Evolutionary conservation across 441 rosid genomes (phyloP), one percentile per base, ranked within the genome.

Genomic region (Raphanus hybrid): DNA sequence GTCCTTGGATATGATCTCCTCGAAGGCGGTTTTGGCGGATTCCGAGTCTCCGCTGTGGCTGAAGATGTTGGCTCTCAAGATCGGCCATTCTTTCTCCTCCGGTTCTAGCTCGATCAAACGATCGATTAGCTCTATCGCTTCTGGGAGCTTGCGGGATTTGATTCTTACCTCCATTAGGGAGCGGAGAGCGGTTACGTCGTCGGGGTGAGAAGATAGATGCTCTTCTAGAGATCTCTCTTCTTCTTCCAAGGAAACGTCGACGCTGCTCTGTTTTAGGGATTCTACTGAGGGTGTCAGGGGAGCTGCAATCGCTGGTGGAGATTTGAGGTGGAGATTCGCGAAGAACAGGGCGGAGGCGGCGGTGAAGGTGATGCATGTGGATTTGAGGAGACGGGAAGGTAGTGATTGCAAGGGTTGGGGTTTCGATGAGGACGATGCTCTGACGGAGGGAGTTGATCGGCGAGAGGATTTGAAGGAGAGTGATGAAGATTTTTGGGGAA

Each of bases 71-170:
- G 85, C 84, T 78, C 86, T 89, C 32, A 91, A 75, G 70, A 89
- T 37, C 3, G 82, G 87, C 93, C 91, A 89, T 55, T 91, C 96
- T 2, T 69, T 78, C 69, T 91, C 96, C 4, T 89, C 58, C 7
- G 58, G 58, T 52, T 52, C 58, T 15, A 52, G 8, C 5, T 5
- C 18, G 0, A 52, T 52, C 74, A 91, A 70, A 1, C 88, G 84
- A 41, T 87, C 84, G 39, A 91, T 74, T 10, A 80, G 81, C 34
- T 83, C 85, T 20, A 84, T 67, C 3, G 93, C 92, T 41, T 85
- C 89, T 4, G 16, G 66, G 65, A 89, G 80, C 77, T 87, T 89
- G 57, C 79, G 64, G 41, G 83, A 63, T 80, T 88, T 89, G 81
- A 91, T 84, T 71, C 75, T 85, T 32, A 81, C 80, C 81, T 87